Conservation (phyloP, 2,329 filamentous ascomycete genomes). For the Microcera coccophila region DNA sequence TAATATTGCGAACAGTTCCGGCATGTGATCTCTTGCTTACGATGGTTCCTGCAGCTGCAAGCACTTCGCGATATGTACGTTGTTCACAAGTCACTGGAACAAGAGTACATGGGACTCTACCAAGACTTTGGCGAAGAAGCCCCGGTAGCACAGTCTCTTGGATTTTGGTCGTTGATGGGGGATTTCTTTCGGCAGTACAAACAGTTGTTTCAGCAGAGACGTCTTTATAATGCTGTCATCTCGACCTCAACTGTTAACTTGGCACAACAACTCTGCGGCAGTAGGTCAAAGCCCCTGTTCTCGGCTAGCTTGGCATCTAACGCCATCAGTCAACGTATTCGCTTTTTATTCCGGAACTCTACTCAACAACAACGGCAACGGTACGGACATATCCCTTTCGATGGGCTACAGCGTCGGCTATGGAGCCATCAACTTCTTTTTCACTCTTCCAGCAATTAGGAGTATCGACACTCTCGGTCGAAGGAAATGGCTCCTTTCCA, state of each 20-base stretch:
- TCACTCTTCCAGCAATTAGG: constrained; percentile 34
- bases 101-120: not conserved
- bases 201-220: constrained; percentile 9
- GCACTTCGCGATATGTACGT: constrained; percentile 37
- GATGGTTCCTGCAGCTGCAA: constrained; percentile 28
- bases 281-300: no score
- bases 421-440: constrained; percentile 24
- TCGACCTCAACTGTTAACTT: constrained; percentile 27
- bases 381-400: constrained; percentile 27
- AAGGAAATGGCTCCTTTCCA: constrained; percentile 39
- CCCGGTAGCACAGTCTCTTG: constrained; percentile 10
- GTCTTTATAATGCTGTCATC: constrained; percentile 18
- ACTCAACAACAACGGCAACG: not conserved
- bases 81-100: constrained; percentile 22
- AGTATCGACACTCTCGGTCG: constrained; percentile 34
- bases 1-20: no score
- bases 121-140: not conserved
- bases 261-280: constrained; percentile 29
- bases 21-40: not conserved
- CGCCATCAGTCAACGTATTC: not conserved
- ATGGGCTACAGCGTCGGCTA: not conserved
- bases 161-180: not conserved
- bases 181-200: constrained; percentile 10
- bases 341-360: constrained; percentile 21
- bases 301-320: no score